These are phyloP conservation scores for Phytopythium vexans DNA, from an alignment of 352 stramenopile genomes.

Conservation along the genomic window DNA sequence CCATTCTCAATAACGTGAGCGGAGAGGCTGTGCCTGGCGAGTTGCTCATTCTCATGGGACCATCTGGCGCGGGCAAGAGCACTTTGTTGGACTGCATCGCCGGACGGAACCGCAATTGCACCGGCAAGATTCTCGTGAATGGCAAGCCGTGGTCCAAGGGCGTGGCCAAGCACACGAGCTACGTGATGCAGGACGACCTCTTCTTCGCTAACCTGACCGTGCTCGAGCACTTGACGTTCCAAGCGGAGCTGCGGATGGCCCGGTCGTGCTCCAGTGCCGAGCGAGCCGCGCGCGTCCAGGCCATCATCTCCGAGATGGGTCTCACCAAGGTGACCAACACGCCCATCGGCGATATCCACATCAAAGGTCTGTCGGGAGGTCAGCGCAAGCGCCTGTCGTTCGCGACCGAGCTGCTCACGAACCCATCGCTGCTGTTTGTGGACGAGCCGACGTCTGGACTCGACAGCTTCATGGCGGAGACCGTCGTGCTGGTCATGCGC, in stretches of 20 bases:
- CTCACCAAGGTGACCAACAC: slow-evolving; percentile 40
- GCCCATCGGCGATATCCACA: slow-evolving; percentile 32
- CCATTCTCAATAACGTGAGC: slow-evolving; percentile 39
- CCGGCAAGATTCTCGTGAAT: slow-evolving; percentile 46
- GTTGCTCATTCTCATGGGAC: slow-evolving; percentile 37
- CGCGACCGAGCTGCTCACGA: slow-evolving; percentile 73
- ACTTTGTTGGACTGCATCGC: slow-evolving; percentile 37
- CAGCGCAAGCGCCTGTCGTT: slow-evolving; percentile 79
- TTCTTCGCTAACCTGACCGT: slow-evolving; percentile 83
- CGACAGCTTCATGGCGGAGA: slow-evolving; percentile 40
- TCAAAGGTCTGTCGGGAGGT: slow-evolving; percentile 61
- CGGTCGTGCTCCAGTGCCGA: slow-evolving; percentile 10
- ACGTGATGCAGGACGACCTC: slow-evolving; percentile 88
- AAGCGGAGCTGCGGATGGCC: slow-evolving; percentile 66
- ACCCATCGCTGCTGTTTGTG: slow-evolving; percentile 70
- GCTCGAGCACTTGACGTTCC: slow-evolving; percentile 80
- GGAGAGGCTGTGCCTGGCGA: slow-evolving; percentile 23
- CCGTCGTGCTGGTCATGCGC: slow-evolving; percentile 28
- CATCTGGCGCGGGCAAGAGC: slow-evolving; percentile 36
- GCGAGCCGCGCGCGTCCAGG: slow-evolving; percentile 17
- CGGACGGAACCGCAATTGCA: slow-evolving; percentile 46
- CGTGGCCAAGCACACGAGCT: slow-evolving; percentile 29
- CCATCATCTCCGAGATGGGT: slow-evolving; percentile 39
- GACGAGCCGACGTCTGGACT: slow-evolving; percentile 73
- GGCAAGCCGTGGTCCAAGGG: slow-evolving; percentile 35